These are phyloP conservation scores for Colletotrichum tofieldiae DNA, from an alignment of 2,329 filamentous ascomycete genomes.

Conservation along the genomic window DNA sequence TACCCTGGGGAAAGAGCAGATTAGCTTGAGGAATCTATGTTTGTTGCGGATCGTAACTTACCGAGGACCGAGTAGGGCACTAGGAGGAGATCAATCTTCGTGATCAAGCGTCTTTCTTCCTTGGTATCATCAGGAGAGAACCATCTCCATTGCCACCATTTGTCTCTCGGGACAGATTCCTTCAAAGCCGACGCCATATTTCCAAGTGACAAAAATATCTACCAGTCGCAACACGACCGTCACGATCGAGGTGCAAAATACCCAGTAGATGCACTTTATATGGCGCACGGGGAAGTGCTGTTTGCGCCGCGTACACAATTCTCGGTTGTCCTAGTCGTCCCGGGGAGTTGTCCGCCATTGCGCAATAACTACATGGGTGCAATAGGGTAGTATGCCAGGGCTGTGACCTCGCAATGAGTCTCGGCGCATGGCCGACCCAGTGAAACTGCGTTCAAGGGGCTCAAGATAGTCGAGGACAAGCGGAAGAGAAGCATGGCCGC, in stretches of 20 bases:
- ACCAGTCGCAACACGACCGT: not conserved
- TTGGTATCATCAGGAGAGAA: conserved; percentile 64
- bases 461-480: not conserved
- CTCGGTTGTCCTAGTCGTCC: not conserved
- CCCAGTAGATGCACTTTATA: not conserved
- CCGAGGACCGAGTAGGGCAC: conserved; percentile 48
- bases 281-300: not conserved
- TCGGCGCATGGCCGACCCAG: not conserved
- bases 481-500: too few relatives aligned
- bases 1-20: conserved; percentile 42
- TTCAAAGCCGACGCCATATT: conserved; percentile 7
- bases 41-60: not conserved
- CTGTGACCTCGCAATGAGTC: not conserved
- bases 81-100: conserved; percentile 71
- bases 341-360: conserved; percentile 12
- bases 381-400: not conserved
- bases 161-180: conserved; percentile 32
- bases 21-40: conserved; percentile 17
- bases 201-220: not conserved
- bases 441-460: not conserved
- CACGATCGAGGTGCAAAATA: too few relatives aligned
- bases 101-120: conserved; percentile 26
- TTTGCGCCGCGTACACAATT: not conserved
- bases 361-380: not conserved
- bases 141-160: conserved; percentile 62